Conservation (phyloP, 2,329 filamentous ascomycete species). For the Aspergillus tubingensis region DNA sequence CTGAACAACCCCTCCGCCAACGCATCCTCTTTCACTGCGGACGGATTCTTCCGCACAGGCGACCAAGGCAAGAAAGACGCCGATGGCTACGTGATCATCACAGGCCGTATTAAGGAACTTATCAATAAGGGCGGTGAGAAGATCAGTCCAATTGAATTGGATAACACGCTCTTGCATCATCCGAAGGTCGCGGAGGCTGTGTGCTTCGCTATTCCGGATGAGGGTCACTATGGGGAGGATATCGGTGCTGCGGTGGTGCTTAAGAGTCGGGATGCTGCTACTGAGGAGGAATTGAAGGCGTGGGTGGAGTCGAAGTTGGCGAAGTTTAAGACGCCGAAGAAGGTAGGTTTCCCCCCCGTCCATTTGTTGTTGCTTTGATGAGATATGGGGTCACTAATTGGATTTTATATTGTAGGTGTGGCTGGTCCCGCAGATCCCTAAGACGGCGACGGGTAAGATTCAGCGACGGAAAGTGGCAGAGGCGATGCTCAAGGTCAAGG, state of each 20-base stretch:
- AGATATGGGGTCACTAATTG: not conserved
- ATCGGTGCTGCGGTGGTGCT: conserved; percentile 75
- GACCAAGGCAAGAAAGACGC: conserved; percentile 80
- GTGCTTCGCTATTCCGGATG: conserved; percentile 79
- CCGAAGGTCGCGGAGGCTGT: conserved; percentile 75
- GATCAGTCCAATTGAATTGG: conserved; percentile 83
- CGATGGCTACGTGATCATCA: conserved; percentile 82
- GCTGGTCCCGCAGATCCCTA: conserved; percentile 82
- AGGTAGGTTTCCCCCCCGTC: conserved; percentile 52
- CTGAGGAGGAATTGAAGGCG: conserved; percentile 62
- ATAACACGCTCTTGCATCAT: conserved; percentile 76
- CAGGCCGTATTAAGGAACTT: conserved; percentile 88
- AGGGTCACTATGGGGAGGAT: conserved; percentile 76
- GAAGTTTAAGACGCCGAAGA: conserved; percentile 84
- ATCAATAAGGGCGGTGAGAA: conserved; percentile 90
- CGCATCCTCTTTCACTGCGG: conserved; percentile 68
- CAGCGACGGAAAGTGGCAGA: conserved; percentile 84
- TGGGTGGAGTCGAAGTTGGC: conserved; percentile 72
- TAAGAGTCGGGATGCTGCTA: conserved; percentile 62
- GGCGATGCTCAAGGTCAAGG: conserved; percentile 64
- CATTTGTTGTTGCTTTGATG: not conserved
- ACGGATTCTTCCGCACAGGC: conserved; percentile 84
- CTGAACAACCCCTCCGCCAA: conserved; percentile 81
- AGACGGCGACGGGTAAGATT: conserved; percentile 90
- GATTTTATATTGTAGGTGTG: conserved; percentile 59